These are phyloP conservation scores for Oemleria cerasiformis DNA, from an alignment of 306 rosid genomes.

Conservation along the genomic window DNA sequence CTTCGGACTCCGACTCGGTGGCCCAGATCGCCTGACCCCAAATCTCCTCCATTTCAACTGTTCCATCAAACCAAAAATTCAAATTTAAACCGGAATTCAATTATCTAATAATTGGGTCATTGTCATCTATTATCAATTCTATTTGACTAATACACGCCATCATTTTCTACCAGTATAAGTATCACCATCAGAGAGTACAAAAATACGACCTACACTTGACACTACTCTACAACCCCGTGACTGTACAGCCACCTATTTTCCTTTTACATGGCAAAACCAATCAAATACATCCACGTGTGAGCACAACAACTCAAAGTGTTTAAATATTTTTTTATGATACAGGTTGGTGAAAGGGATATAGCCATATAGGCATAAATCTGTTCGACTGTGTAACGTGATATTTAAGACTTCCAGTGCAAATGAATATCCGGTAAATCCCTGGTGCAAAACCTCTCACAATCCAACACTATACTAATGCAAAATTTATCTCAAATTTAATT, in stretches of 20 bases:
- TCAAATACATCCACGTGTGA: slow-evolving; percentile 9
- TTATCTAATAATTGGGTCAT: background rate
- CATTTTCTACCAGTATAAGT: background rate
- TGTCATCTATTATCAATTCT: slow-evolving; percentile 6
- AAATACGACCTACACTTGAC: background rate
- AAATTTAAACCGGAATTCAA: background rate
- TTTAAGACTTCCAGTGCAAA: too few relatives aligned
- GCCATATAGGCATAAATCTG: too few relatives aligned
- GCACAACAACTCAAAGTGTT: too few relatives aligned
- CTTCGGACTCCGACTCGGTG: slow-evolving; percentile 46
- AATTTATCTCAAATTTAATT: too few relatives aligned
- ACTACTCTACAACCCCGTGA: background rate
- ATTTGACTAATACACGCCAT: background rate
- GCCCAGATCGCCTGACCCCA: slow-evolving; percentile 49
- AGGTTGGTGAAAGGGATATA: too few relatives aligned
- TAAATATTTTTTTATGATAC: too few relatives aligned
- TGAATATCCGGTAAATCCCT: too few relatives aligned
- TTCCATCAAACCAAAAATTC: background rate
- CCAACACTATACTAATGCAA: too few relatives aligned
- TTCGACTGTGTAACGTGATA: too few relatives aligned
- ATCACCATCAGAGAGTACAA: background rate
- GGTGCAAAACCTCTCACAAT: too few relatives aligned
- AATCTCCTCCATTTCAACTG: slow-evolving; percentile 55
- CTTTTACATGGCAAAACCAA: background rate
- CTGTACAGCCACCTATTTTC: background rate